Evolutionary conservation across 2,329 filamentous ascomycete species (phyloP), one percentile per base, ranked within the genome.

Genomic region (Trichoderma guizhouense): DNA sequence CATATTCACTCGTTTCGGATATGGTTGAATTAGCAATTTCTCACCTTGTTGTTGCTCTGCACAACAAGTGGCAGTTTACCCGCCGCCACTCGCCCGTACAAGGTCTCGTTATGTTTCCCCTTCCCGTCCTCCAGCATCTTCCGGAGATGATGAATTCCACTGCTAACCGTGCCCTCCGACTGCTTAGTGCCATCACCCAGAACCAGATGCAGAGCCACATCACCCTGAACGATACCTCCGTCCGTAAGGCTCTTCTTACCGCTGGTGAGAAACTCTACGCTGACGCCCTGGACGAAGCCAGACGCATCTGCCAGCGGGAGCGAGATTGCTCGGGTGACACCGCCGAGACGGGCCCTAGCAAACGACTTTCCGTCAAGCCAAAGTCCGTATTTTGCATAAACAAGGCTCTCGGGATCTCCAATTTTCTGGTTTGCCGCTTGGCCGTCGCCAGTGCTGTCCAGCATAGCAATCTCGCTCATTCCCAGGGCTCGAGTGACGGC

Each of bases 401-500:
- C 75, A 5, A 82, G 74, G 71, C 76, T 79, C 9, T 78, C 76
- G 0, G 79, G 75, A 60, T 81, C 64, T 34, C 77, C 76, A 39
- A 74, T 69, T 26, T 74, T 73, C 15, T 80, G 70, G 5, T n/a
- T 30, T 2, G 70, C 24, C n/a, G 64, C 70, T n/a, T 68, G 75
- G 21, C 78, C 87, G 74, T 89, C 86, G 3, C 83, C 80, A 0
- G 87, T 87, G 26, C 77, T 78, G 1, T 75, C 73, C 65, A 86
- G 84, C 1, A 77, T 79, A 24, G 78, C 76, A 53, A 89, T 88
- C 74, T 89, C 87, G 12, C 79, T 77, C 5, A 89, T 78, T 1
- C 87, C 87, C 2, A 89, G 81, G 8, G 78, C 76, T 6, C 81
- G 80, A 5, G 85, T 83, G 39, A 88, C 80, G 3, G 85, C 83